Evolutionary conservation across 2,329 filamentous ascomycete genomes (phyloP), one percentile per base, ranked within the genome.

Genomic region (Gliomastix tumulicola): DNA sequence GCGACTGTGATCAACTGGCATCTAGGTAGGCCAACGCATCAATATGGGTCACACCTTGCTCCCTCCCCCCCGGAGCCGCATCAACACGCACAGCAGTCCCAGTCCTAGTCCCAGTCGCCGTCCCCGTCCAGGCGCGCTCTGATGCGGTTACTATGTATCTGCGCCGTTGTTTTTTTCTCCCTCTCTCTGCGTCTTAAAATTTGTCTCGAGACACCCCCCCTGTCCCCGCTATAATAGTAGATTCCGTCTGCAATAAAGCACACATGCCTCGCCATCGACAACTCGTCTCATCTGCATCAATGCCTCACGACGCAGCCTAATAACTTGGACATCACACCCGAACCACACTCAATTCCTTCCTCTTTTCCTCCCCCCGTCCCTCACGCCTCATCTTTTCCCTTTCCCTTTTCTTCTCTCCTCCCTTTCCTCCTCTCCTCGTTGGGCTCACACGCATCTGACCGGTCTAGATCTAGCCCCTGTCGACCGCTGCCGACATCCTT

Each of bases 21-120:
- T 79, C 72, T 73, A 82, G 72, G 71, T 69, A 81, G 82, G 87
- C 87, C 88, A 94, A 74, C 87, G 84, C 88, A 94, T 88, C 86
- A 85, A 69, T 66, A 78, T 76, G 74, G 76, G 75, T 77, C 75
- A 74, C 74, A 76, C 73, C 63, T 72, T 52, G 49, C 45, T 30
- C 21, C 18, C n/a, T 17, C 19, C 13, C 12, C 19, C 16, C 21
- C 17, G 34, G 36, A 38, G 36, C 36, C 36, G 33, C 37, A 39
- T 35, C 45, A n/a, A n/a, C n/a, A n/a, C n/a, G n/a, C n/a, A n/a
- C n/a, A n/a, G n/a, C n/a, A n/a, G n/a, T n/a, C n/a, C n/a, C n/a
- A n/a, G n/a, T n/a, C n/a, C n/a, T n/a, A n/a, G n/a, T n/a, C n/a
- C n/a, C n/a, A n/a, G n/a, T n/a, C n/a, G n/a, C n/a, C n/a, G n/a